Evolutionary conservation across 1,139 yeast genomes (phyloP), one percentile per base, ranked within the genome.

Genomic region (Suhomyces panamericanus): DNA sequence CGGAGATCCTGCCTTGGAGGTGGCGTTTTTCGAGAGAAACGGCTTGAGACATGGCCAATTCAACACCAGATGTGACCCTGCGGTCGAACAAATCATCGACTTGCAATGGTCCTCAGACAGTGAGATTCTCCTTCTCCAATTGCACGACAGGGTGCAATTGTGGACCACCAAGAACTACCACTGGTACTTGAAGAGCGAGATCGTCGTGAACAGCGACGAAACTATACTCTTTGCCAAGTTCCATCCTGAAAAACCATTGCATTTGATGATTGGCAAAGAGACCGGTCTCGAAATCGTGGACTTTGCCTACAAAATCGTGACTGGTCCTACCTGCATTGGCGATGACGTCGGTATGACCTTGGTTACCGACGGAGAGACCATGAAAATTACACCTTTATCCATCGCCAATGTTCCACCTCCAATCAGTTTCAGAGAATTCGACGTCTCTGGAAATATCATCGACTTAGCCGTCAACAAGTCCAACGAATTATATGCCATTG

Each of bases 391-490:
- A 0, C 98, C 99, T 0, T 71, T 95, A 33, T 75, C 86, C 0
- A 64, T 85, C 31, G 96, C 97, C 1, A 89, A 85, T 61, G 95
- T 90, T 6, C 99, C 99, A 3, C 99, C 99, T 1, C 99, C 99
- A 34, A 81, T 88, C 60, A 77, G 89, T 33, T 86, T 77, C 62
- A 75, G 96, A 49, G 87, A 83, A 40, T 64, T 86, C 39, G 77
- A 76, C 13, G 66, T 83, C 10, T 55, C 46, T 1, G 40, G 42
- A 11, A 77, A 79, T 44, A 81, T 90, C 11, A 65, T 75, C 20
- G 89, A 85, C 57, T 77, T 80, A 44, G 85, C 95, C 0, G 78
- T 84, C 2, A 79, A 84, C 49, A 65, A 73, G 36, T 69, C 81
- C n/a, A 87, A 86, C 60, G 77, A 76, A 42, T 57, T 62, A 5